Base-by-base conservation (phyloP, 1,139 yeast species). In the Suhomyces maxii region DNA sequence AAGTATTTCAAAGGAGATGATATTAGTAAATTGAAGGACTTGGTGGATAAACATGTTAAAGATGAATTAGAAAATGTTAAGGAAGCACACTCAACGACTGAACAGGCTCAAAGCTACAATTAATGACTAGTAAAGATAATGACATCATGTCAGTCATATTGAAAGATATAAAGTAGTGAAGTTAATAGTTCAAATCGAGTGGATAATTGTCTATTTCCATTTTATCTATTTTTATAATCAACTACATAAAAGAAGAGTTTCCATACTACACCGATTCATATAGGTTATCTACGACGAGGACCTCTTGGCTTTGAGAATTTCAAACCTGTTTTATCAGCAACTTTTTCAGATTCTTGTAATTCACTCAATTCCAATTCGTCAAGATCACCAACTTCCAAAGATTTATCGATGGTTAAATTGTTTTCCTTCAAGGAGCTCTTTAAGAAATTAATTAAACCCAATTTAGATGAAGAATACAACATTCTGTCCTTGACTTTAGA, bases 401-500 rank as follows among this genome's bases (percentile, higher is more conserved):
- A 65, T 44, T 78, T 77, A 38, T 72, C 71, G 9, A 72, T 53
- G 11, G 46, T 36, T 30, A 60, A 47, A 7, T 44, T 51, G 6
- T 51, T 40, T 25, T 71, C 65, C 4, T 58, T 54, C 35, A 73
- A 59, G 1, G 65, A 55, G 13, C 60, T 59, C 35, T 68, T 65
- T 55, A 89, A 73, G 48, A 77, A 76, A 41, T 71, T 74, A 34
- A 84, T 66, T 47, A 89, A 78, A 3, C 89, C 87, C 49, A 78
- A 80, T 58, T 90, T 86, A 52, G 84, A 85, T 3, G 96, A 80
- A 1, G 98, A 98, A 60, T 89, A 90, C 40, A 91, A 66, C 98
- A 93, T 93, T 56, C 98, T 79, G 46, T 90, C 95, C 64, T 86
- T 87, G 40, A 93, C 95, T 63, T 84, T 84, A 26, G 97, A 86